These are phyloP conservation scores for Hortiboletus rubellus DNA, from an alignment of 1,284 basidiomycete species.

Conservation along the genomic window DNA sequence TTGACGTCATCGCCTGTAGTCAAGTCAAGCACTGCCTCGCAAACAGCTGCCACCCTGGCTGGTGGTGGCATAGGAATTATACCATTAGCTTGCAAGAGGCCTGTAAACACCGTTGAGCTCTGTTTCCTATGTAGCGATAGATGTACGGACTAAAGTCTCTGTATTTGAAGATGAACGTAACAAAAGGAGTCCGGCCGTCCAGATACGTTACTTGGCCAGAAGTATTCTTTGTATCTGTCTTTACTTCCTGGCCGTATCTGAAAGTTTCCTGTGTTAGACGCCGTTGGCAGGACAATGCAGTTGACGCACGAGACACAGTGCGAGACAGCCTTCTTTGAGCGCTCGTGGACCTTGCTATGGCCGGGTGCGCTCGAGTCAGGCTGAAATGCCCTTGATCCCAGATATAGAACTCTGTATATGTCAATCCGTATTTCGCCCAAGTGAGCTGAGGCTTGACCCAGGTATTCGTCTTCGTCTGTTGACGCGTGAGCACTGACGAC, in stretches of 20 bases:
- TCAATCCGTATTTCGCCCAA: conserved; percentile 24
- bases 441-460: conserved; percentile 17
- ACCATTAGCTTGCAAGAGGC: conserved; percentile 32
- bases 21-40: conserved; percentile 27
- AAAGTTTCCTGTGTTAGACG: not conserved
- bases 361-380: not conserved
- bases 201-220: not conserved
- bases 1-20: conserved; percentile 13
- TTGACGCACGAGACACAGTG: conserved; percentile 38
- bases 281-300: not conserved
- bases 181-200: conserved; percentile 23
- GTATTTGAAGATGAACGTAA: conserved; percentile 32
- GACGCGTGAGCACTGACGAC: conserved; percentile 2
- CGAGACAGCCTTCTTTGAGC: conserved; percentile 39
- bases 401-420: conserved; percentile 17
- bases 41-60: not conserved
- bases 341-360: conserved; percentile 37
- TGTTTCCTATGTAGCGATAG: not conserved
- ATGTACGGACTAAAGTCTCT: conserved; percentile 27
- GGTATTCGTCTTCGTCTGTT: conserved; percentile 35
- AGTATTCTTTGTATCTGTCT: not conserved
- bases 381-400: not conserved
- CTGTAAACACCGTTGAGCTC: conserved; percentile 12
- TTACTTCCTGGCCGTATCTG: conserved; percentile 27
- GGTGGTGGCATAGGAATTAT: conserved; percentile 22